Conservation (phyloP, 768 basidiomycete genomes). For the Hygrophoropsis aurantiaca region DNA sequence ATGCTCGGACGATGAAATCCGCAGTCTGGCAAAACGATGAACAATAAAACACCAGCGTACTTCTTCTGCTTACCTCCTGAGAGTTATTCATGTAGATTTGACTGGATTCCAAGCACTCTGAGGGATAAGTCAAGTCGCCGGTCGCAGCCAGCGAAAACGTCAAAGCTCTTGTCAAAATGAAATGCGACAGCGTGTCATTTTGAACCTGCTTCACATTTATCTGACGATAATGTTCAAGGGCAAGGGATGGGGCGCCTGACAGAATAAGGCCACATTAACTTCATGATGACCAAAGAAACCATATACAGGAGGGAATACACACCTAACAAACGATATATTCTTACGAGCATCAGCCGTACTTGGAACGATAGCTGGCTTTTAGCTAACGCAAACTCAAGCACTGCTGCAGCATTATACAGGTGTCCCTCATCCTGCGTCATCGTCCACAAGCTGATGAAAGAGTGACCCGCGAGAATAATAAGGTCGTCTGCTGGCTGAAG, state of each 20-base stretch:
- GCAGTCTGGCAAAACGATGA: constrained; percentile 51
- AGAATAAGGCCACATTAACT: background rate
- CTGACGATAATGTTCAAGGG: constrained; percentile 75
- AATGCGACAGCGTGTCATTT: constrained; percentile 85
- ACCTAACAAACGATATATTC: constrained; percentile 84
- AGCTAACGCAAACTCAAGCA: constrained; percentile 71
- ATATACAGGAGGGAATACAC: constrained; percentile 12
- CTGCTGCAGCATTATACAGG: constrained; percentile 60
- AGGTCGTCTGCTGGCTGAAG: constrained; percentile 89
- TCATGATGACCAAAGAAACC: background rate
- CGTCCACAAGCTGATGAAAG: constrained; percentile 63
- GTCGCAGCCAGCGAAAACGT: constrained; percentile 76
- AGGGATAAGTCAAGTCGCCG: constrained; percentile 73
- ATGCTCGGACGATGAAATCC: constrained; percentile 79
- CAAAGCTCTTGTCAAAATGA: constrained; percentile 72
- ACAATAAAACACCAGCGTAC: background rate
- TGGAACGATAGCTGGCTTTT: constrained; percentile 81
- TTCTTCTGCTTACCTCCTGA: constrained; percentile 59
- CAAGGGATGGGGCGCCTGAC: constrained; percentile 68
- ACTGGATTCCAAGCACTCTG: constrained; percentile 77
- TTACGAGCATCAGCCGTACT: constrained; percentile 71
- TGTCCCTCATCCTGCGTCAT: constrained; percentile 52
- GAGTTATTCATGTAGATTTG: constrained; percentile 81
- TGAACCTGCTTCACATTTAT: constrained; percentile 85
- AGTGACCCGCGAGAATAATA: constrained; percentile 69